Conservation (phyloP, 305 asterid genomes). For the Fraxinus sp. region DNA sequence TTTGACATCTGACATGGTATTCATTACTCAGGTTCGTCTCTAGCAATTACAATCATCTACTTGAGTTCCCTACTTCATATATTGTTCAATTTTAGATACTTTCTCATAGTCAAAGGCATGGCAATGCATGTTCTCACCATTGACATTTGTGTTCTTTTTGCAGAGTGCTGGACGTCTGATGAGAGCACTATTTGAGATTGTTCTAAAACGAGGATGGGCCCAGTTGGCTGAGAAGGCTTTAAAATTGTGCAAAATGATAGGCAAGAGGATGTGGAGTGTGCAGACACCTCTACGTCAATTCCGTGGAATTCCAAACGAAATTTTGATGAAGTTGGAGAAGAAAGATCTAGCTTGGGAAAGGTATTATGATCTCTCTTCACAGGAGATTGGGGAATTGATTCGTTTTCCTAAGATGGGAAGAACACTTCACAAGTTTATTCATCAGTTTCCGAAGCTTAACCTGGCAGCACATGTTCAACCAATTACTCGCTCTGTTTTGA, state of each 20-base stretch:
- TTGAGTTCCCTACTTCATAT: not conserved
- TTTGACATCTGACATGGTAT: conserved; percentile 91
- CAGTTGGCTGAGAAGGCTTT: conserved; percentile 84
- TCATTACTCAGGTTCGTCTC: conserved; percentile 69
- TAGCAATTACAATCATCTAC: not conserved
- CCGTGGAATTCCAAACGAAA: conserved; percentile 81
- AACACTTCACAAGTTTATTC: conserved; percentile 75
- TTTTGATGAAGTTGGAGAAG: conserved; percentile 83
- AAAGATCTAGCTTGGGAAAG: conserved; percentile 92
- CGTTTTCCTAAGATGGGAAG: conserved; percentile 78
- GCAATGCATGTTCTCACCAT: not conserved
- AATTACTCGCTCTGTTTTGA: conserved; percentile 78
- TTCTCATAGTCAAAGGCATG: not conserved
- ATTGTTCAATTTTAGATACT: not conserved
- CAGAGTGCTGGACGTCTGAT: conserved; percentile 97
- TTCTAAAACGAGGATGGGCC: conserved; percentile 88
- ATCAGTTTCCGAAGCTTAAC: conserved; percentile 90
- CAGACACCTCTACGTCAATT: conserved; percentile 99
- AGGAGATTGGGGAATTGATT: conserved; percentile 86
- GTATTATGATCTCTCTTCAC: conserved; percentile 86
- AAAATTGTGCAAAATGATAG: conserved; percentile 90
- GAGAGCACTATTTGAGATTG: conserved; percentile 91
- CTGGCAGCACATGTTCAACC: conserved; percentile 93
- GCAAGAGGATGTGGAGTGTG: conserved; percentile 95
- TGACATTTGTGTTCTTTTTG: conserved; percentile 25